These are phyloP conservation scores for Lignosus rhinocerotis DNA, from an alignment of 1,284 basidiomycete species.

Conservation along the genomic window DNA sequence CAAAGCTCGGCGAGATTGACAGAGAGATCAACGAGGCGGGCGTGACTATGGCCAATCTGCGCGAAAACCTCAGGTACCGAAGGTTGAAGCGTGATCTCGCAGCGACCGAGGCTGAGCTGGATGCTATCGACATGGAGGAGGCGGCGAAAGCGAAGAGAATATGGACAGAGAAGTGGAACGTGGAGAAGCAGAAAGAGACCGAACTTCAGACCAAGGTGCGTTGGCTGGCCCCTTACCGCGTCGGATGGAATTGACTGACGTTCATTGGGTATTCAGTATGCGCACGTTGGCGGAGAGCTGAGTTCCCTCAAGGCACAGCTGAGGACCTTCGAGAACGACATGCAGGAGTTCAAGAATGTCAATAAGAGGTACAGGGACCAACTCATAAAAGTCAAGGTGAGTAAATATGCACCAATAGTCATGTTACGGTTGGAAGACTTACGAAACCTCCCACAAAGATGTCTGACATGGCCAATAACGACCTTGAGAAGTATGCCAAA, in stretches of 20 bases:
- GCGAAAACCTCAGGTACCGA: constrained; percentile 85
- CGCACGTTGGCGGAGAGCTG: constrained; percentile 81
- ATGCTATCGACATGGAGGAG: constrained; percentile 76
- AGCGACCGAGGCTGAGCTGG: constrained; percentile 73
- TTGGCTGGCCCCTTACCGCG: constrained; percentile 16
- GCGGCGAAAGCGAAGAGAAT: constrained; percentile 79
- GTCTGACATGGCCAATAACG: constrained; percentile 92
- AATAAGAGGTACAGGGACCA: constrained; percentile 88
- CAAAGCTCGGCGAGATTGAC: constrained; percentile 56
- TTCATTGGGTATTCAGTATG: constrained; percentile 52
- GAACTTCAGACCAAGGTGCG: constrained; percentile 71
- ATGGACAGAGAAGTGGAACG: constrained; percentile 81
- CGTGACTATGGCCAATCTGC: constrained; percentile 71
- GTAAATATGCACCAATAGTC: background rate
- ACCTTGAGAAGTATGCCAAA: constrained; percentile 96
- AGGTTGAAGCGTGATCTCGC: constrained; percentile 69
- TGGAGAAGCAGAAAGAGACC: constrained; percentile 72
- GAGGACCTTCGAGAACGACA: constrained; percentile 68
- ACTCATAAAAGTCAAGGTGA: constrained; percentile 91
- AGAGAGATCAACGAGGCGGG: constrained; percentile 76
- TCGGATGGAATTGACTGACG: constrained; percentile 6
- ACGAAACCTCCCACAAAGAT: constrained; percentile 51
- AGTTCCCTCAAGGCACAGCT: constrained; percentile 74
- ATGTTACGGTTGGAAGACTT: constrained; percentile 3
- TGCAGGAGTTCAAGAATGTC: constrained; percentile 87